These are phyloP conservation scores for Paraphoma chrysanthemicola DNA, from an alignment of 2,329 filamentous ascomycete species.

Conservation along the genomic window DNA sequence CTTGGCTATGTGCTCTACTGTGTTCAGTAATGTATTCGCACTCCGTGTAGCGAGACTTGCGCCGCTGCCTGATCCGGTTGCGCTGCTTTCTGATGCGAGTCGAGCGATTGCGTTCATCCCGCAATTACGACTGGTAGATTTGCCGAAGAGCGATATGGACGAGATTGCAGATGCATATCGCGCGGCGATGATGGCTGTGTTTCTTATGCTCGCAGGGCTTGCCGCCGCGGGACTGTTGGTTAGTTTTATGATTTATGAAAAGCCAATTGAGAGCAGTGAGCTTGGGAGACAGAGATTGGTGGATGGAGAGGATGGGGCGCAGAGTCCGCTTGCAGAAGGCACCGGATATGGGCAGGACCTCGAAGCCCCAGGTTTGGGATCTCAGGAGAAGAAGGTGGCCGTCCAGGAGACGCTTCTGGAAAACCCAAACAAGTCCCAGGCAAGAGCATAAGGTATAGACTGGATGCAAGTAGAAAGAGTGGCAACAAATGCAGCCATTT, in stretches of 20 bases:
- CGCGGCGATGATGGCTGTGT: not conserved
- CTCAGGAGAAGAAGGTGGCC: no score
- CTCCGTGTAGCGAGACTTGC: not conserved
- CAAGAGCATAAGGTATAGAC: no score
- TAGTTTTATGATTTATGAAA: not conserved
- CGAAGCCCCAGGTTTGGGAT: no score
- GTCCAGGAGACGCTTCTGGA: no score
- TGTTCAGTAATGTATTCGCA: slow-evolving; percentile 31
- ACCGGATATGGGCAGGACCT: no score
- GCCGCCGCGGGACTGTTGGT: not conserved
- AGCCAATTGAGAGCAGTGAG: not conserved
- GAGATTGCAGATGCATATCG: not conserved
- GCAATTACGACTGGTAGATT: not conserved
- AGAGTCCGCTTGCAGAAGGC: no score
- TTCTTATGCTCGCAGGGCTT: not conserved
- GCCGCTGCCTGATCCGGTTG: not conserved
- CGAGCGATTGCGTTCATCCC: not conserved
- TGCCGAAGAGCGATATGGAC: not conserved
- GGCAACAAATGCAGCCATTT: no score
- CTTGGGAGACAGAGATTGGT: not conserved
- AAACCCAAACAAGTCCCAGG: no score
- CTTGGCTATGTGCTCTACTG: slow-evolving; percentile 43
- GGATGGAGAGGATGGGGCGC: not conserved
- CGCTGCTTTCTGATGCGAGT: not conserved
- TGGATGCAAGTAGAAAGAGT: no score